Base-by-base conservation (phyloP, 2,329 filamentous ascomycete species). In the Zasmidium citrigriseum region DNA sequence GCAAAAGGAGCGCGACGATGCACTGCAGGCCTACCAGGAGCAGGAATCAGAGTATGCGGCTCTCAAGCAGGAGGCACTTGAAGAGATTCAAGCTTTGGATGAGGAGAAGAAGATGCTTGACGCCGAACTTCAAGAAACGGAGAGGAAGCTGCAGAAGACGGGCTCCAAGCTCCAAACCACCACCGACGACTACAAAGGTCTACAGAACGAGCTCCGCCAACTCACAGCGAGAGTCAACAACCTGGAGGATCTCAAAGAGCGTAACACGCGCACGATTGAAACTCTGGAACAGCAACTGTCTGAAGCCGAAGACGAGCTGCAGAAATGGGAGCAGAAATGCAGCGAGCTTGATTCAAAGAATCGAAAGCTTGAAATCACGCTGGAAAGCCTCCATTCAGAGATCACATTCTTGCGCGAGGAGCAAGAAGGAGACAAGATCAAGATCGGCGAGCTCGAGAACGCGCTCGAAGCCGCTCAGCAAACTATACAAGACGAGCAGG, bases 371-470 rank as follows among this genome's bases (percentile, higher is more conserved):
- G 88, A 89, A 3, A 91, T 99, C 27, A 93, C 98, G 71, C 89
- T 93, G 64, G 95, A 99, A 75, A 96, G 91, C 4, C 89, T 89
- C 57, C 93, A 97, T 68, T 89, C 89, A 59, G 95, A 99, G 74
- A 96, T 98, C 75, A 88, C 90, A 1, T 99, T 99, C 82, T 76
- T 99, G 52, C 88, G 95, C 1, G 95, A 99, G 72, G 95, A 99
- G 78, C 95, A 99, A 75, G 95, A 99, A 75, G 86, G 85, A 18
- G 95, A 99, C 79, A 99, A 99, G 82, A 96, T 99, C 72, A 93
- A 92, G 76, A 98, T 99, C 68, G 91, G 93, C 38, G 92, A 98
- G 70, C 81, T 98, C 7, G 93, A 98, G 71, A 90, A 91, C 9
- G 86, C 88, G 14, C 78, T 97, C 38, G 89, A 90, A 67, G 89